Evolutionary conservation across 2,329 filamentous ascomycete species (phyloP), one percentile per base, ranked within the genome.

Genomic region (Monosporascus sp.): DNA sequence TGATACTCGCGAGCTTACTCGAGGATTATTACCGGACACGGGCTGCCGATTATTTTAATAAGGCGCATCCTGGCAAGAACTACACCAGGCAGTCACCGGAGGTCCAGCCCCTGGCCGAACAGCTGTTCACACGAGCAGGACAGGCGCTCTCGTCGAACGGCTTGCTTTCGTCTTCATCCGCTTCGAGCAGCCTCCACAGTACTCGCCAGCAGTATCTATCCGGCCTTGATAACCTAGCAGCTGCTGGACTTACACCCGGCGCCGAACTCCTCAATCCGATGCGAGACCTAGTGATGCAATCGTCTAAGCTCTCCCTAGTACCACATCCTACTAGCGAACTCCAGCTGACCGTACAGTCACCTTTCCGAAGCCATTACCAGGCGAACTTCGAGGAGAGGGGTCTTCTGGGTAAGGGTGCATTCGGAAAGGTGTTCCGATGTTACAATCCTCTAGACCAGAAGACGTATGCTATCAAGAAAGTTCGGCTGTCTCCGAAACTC

Each of bases 391-490:
- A 60, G 47, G 63, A 68, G 46, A 51, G 62, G 15, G 54, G 57
- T 11, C 58, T 68, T 7, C 57, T 68, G 7, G 65, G 65, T 6
- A 68, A 61, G 38, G 65, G 65, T n/a, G 65, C 63, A 4, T 68
- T 68, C 49, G 65, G 65, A 49, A 68, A 63, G 50, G 65, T 68
- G 15, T 68, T 65, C 50, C 55, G 56, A 31, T 68, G 65, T 48
- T 64, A 61, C 47, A 67, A 64, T 46, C 53, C 59, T 6, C 41
- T 68, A 14, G 65, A 68, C 39, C 58, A 64, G 49, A 62, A 54
- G 22, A 65, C 60, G 27, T 68, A 68, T 51, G 65, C 65, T 3
- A 60, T 68, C n/a, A 68, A 68, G 57, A 67, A 66, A 49, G 65
- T 68, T 7, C 54, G 54, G n/a, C 51, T 68, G 11, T 62, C 65